phyloP scores from a whole-genome alignment of 2,329 filamentous ascomycete genomes.

The Cladosporium sp. region DNA sequence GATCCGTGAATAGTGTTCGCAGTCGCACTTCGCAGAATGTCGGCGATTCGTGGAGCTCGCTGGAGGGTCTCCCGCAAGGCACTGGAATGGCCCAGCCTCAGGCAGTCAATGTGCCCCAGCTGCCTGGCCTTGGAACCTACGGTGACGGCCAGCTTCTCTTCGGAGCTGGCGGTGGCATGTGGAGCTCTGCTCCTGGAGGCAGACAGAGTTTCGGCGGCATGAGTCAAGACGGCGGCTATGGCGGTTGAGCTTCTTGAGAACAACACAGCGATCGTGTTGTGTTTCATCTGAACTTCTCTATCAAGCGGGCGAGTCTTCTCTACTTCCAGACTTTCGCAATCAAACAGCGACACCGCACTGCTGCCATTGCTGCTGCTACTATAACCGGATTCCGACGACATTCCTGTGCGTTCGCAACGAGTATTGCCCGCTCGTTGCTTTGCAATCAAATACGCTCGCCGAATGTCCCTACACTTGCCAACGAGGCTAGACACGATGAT shows the following conservation, averaged over 20 bases:
- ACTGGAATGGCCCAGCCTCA: slow-evolving; percentile 15
- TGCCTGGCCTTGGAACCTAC: slow-evolving; percentile 17
- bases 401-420: no score
- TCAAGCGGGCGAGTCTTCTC: no score
- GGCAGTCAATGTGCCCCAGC: slow-evolving; percentile 3
- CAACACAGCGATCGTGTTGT: not conserved
- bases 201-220: slow-evolving; percentile 10
- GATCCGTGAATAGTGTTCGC: slow-evolving; percentile 39
- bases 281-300: not conserved
- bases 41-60: slow-evolving; percentile 24
- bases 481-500: no score
- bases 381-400: no score
- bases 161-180: slow-evolving; percentile 35
- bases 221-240: slow-evolving; percentile 4
- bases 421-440: no score
- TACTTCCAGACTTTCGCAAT: no score
- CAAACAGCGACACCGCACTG: no score
- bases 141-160: slow-evolving; percentile 39
- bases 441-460: no score
- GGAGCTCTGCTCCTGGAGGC: slow-evolving; percentile 24
- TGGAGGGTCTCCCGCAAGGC: slow-evolving; percentile 20
- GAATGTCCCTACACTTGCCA: no score
- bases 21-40: slow-evolving; percentile 30
- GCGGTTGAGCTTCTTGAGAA: slow-evolving; percentile 1
- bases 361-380: no score